phyloP scores from a whole-genome alignment of 1,284 basidiomycete species.

The Bondarzewia mesenterica region DNA sequence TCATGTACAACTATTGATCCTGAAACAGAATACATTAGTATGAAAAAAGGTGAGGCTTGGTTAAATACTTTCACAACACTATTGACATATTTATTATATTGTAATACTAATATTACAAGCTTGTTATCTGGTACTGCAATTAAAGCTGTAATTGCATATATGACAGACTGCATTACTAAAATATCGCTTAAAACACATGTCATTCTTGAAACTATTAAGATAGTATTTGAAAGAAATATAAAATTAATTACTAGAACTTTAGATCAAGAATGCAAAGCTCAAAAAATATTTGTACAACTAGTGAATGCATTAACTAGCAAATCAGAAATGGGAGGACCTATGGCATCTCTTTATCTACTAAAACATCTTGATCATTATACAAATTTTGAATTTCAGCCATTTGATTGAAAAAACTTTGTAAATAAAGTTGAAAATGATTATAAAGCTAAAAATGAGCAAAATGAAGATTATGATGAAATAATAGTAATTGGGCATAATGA shows the following conservation, averaged over 20 bases:
- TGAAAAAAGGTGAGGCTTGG: not conserved
- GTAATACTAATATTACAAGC: conserved; percentile 24
- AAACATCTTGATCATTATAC: too few species aligned
- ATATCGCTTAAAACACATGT: conserved; percentile 23
- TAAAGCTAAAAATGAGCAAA: not conserved
- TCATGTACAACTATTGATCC: not conserved
- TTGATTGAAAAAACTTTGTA: conserved; percentile 9
- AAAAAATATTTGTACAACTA: conserved; percentile 18
- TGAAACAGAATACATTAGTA: not conserved
- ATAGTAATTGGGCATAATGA: too few species aligned
- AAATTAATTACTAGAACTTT: conserved; percentile 12
- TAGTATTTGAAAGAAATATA: conserved; percentile 17
- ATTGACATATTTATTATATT: not conserved
- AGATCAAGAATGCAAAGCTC: conserved; percentile 14
- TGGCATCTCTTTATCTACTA: conserved; percentile 21
- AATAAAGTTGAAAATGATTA: not conserved
- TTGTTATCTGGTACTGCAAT: too few species aligned
- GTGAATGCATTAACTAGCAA: conserved; percentile 5
- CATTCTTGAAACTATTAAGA: conserved; percentile 24
- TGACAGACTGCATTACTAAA: conserved; percentile 34
- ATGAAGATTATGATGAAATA: too few species aligned
- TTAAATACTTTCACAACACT: not conserved
- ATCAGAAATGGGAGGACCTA: conserved; percentile 24
- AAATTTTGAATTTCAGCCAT: conserved; percentile 21
- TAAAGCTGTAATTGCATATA: conserved; percentile 28